Percentiles rank a stretch among this genome's conserved stretches.
phyloP scores from a whole-genome alignment of 306 rosid genomes.

The Fragaria iinumae region DNA sequence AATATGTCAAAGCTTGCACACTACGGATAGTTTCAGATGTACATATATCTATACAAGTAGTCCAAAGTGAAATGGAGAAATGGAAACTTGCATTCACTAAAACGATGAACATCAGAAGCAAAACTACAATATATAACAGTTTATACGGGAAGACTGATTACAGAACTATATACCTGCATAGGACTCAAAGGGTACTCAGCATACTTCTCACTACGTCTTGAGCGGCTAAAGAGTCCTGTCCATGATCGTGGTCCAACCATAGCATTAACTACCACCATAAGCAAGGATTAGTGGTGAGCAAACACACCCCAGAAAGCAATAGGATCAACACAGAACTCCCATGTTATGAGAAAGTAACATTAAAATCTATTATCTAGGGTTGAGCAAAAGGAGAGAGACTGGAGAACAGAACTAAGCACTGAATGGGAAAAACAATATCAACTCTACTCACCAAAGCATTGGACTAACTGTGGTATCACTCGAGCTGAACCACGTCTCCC shows the following conservation, averaged over 20 bases:
- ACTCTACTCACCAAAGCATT: constrained; percentile 74
- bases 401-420: background rate
- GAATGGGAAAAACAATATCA: constrained; percentile 13
- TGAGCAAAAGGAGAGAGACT: constrained; percentile 2
- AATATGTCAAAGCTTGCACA: background rate
- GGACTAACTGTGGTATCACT: constrained; percentile 72
- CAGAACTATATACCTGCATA: constrained; percentile 51
- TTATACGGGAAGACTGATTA: background rate
- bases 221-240: constrained; percentile 76
- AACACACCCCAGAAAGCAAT: background rate
- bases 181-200: constrained; percentile 58
- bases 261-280: constrained; percentile 73
- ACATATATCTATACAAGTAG: background rate
- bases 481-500: constrained; percentile 75
- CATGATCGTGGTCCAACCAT: constrained; percentile 95
- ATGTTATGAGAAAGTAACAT: background rate
- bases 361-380: background rate
- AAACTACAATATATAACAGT: constrained; percentile 12
- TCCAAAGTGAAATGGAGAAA: background rate
- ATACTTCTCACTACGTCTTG: constrained; percentile 45
- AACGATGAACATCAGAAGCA: constrained; percentile 11
- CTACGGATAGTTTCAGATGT: background rate
- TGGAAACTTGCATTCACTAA: background rate
- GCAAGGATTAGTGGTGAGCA: constrained; percentile 22
- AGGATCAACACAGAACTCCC: background rate